A percentile compares a stretch with the other conserved stretches of the same genome.
Evolutionary conservation across 805 yeast genomes (phyloP).

Genomic region (Kockiozyma suomiensis): DNA sequence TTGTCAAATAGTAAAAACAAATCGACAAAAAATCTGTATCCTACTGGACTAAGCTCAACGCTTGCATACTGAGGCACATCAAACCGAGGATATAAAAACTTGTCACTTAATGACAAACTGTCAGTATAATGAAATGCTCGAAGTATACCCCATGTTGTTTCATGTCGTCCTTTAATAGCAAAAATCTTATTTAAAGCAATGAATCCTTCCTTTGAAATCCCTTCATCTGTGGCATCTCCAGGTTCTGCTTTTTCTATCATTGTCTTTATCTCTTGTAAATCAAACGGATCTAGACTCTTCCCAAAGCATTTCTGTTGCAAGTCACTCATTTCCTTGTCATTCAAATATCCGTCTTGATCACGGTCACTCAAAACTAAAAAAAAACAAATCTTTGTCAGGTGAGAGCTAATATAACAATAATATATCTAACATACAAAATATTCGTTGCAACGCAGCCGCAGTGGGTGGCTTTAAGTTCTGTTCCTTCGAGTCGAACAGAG

Average conservation of each 20-base stretch:
- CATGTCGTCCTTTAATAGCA: slow-evolving; percentile 92
- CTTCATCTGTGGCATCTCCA: slow-evolving; percentile 36
- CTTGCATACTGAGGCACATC: slow-evolving; percentile 75
- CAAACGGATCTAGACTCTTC: slow-evolving; percentile 51
- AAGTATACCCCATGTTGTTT: slow-evolving; percentile 93
- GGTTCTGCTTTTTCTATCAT: slow-evolving; percentile 43
- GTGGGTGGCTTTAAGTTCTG: slow-evolving; percentile 80
- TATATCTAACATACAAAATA: slow-evolving; percentile 51
- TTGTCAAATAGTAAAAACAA: slow-evolving; percentile 83
- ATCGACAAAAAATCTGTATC: slow-evolving; percentile 90
- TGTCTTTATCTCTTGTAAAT: slow-evolving; percentile 47
- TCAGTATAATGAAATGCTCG: slow-evolving; percentile 90
- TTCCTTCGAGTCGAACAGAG: slow-evolving; percentile 88
- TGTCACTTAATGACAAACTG: slow-evolving; percentile 80
- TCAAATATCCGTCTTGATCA: slow-evolving; percentile 85
- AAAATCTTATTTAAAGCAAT: slow-evolving; percentile 74
- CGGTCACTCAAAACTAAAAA: slow-evolving; percentile 65
- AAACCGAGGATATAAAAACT: slow-evolving; percentile 70
- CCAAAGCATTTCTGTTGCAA: slow-evolving; percentile 74
- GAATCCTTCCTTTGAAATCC: slow-evolving; percentile 60
- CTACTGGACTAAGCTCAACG: slow-evolving; percentile 90
- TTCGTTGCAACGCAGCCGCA: slow-evolving; percentile 70
- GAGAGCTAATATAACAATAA: background rate
- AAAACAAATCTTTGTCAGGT: background rate
- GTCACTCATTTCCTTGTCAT: slow-evolving; percentile 66